phyloP scores from a whole-genome alignment of 768 basidiomycete species.

The Trichaptum fuscoviolaceum region DNA sequence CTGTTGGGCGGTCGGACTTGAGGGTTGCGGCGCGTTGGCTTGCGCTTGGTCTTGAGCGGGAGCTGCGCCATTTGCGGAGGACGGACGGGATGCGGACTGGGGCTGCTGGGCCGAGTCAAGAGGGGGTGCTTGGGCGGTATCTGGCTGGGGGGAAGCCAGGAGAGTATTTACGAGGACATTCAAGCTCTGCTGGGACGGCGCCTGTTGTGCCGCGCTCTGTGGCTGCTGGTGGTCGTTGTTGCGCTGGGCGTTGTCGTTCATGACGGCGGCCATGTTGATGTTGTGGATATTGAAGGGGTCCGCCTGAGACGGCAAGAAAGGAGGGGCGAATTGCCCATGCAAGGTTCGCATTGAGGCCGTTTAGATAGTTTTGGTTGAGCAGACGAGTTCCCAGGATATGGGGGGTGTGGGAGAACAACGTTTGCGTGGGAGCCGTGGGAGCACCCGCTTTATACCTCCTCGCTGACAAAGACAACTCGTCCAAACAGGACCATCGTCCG shows the following conservation, averaged over 20 bases:
- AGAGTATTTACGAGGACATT: slow-evolving; percentile 31
- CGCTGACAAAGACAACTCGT: slow-evolving; percentile 24
- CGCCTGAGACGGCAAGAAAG: slow-evolving; percentile 4
- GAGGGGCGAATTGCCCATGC: slow-evolving; percentile 3
- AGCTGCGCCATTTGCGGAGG: slow-evolving; percentile 27
- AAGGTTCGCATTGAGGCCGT: neutral
- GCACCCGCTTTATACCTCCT: slow-evolving; percentile 19
- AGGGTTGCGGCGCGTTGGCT: slow-evolving; percentile 29
- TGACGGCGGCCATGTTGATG: slow-evolving; percentile 36
- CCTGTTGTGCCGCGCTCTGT: slow-evolving; percentile 38
- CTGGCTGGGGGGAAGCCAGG: slow-evolving; percentile 21
- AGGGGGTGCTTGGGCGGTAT: slow-evolving; percentile 27
- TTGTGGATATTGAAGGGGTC: slow-evolving; percentile 24
- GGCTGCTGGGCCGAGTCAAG: slow-evolving; percentile 28
- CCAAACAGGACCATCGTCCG: slow-evolving; percentile 9
- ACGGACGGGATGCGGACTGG: slow-evolving; percentile 15
- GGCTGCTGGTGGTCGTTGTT: slow-evolving; percentile 46
- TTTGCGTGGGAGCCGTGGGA: slow-evolving; percentile 34
- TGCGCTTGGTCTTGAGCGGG: slow-evolving; percentile 27
- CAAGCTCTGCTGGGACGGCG: slow-evolving; percentile 33
- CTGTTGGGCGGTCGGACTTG: slow-evolving; percentile 20
- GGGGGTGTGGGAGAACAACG: slow-evolving; percentile 43
- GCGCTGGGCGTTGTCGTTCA: slow-evolving; percentile 29
- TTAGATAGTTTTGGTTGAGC: neutral
- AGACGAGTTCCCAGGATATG: slow-evolving; percentile 31